Evolutionary conservation across 2,329 filamentous ascomycete genomes (phyloP).

Genomic region (Trichophyton verrucosum): DNA sequence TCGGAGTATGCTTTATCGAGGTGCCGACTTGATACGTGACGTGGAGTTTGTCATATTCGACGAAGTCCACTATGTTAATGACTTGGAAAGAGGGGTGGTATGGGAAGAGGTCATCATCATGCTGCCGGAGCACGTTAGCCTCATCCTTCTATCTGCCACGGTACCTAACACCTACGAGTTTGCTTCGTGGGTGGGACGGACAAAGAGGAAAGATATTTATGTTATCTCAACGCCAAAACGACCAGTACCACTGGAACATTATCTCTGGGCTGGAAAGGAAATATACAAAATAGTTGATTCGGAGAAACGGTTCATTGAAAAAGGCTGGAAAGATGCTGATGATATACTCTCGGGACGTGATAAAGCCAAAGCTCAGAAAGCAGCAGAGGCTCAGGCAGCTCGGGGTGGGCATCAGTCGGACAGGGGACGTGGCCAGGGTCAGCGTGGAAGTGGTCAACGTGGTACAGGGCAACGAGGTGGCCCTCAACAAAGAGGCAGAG

Average conservation of each 20-base stretch:
- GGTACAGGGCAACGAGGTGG: slow-evolving; percentile 36
- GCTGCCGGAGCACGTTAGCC: slow-evolving; percentile 90
- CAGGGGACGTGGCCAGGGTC: slow-evolving; percentile 12
- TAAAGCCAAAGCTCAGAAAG: slow-evolving; percentile 49
- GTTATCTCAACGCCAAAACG: slow-evolving; percentile 96
- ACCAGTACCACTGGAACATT: slow-evolving; percentile 89
- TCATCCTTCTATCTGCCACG: slow-evolving; percentile 89
- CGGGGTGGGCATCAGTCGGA: slow-evolving; percentile 40
- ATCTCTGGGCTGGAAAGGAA: slow-evolving; percentile 84
- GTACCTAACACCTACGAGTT: slow-evolving; percentile 97
- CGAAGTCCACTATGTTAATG: slow-evolving; percentile 97
- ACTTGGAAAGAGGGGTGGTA: slow-evolving; percentile 86
- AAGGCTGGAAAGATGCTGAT: slow-evolving; percentile 91
- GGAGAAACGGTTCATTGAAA: slow-evolving; percentile 82
- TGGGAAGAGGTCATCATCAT: slow-evolving; percentile 99
- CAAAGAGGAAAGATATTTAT: slow-evolving; percentile 97
- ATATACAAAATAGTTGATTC: slow-evolving; percentile 91
- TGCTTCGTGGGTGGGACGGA: slow-evolving; percentile 93
- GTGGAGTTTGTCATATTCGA: slow-evolving; percentile 99
- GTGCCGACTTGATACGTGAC: slow-evolving; percentile 88
- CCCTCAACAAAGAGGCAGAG: slow-evolving; percentile 43
- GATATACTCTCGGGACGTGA: slow-evolving; percentile 68
- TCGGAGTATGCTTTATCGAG: slow-evolving; percentile 93
- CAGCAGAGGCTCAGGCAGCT: slow-evolving; percentile 39
- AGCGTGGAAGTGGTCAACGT: slow-evolving; percentile 15